Evolutionary conservation across 441 rosid species (phyloP), one percentile per base, ranked within the genome.

Genomic region (Pelargonium citronellum): DNA sequence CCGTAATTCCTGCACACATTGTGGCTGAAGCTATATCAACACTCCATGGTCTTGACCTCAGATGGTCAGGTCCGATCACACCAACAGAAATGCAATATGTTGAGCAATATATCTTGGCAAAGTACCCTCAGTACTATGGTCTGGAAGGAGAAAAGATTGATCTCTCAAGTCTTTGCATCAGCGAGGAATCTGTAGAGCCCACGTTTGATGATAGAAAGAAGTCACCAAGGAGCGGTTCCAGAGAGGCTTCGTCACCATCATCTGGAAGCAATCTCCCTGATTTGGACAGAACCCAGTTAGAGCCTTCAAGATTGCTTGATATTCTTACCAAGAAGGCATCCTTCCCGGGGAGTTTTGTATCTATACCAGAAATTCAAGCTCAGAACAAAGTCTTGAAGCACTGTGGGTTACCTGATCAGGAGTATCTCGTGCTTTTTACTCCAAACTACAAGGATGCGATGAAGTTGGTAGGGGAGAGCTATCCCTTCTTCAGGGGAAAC

Each of bases 1-100:
- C 81, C 1, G 80, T 87, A n/a, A 86, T 89, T 74, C 91, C 89
- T 9, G 87, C 90, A 37, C 89, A 89, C 75, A 84, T 86, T 8
- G 81, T 87, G 19, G 95, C 95, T 3, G 95, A 89, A 78, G 95
- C 95, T 30, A 89, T 89, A 70, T 84, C 95, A 3, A 87, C 91
- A n/a, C 78, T 89, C 67, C 86, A 77, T 0, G 94, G 87, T 11
- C 87, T 89, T n/a, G 95, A 87, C 70, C 83, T 89, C 24, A 79
- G 91, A 78, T 89, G 91, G 91, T 89, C 95, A 4, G 95, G 91
- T 19, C 95, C 30, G 2, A 89, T 89, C 67, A 89, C 95, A 1
- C 84, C 83, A 11, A 73, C 89, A 11, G 95, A 89, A 73, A 24
- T 86, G 16, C 90, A 85, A 27, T 89, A 89, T 73, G 90, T 89